These are phyloP conservation scores for Eutrema yunnanense DNA, from an alignment of 345 rosid species.

Conservation along the genomic window DNA sequence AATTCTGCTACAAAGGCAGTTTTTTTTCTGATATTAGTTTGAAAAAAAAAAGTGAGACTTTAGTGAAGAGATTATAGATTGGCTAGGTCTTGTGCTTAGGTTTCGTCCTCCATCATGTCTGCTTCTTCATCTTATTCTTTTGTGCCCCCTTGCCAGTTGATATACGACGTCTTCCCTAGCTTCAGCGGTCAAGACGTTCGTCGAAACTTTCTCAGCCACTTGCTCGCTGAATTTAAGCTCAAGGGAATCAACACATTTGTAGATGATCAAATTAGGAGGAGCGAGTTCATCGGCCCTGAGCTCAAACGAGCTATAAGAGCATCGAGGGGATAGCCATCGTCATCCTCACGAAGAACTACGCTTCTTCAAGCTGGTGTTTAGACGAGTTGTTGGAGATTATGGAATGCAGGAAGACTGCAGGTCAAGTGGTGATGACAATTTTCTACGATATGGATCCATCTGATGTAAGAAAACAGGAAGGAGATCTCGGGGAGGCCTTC, in stretches of 20 bases:
- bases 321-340: conserved; percentile 1
- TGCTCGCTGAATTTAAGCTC: neutral
- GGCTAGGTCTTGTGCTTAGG: neutral
- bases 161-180: neutral
- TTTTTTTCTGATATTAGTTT: neutral
- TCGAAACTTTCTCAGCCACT: conserved; percentile 2
- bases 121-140: neutral
- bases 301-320: neutral
- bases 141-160: neutral
- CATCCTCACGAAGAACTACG: conserved; percentile 6
- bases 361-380: conserved; percentile 11
- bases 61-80: neutral
- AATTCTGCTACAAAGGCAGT: neutral
- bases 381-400: neutral
- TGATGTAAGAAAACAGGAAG: neutral
- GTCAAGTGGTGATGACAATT: neutral
- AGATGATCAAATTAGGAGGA: neutral
- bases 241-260: neutral
- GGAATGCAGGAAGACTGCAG: neutral
- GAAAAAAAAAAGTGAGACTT: neutral
- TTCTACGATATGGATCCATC: neutral
- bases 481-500: neutral
- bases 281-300: neutral
- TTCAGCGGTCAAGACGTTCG: neutral
- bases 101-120: neutral